Evolutionary conservation across 495 filamentous ascomycete species (phyloP), one percentile per base, ranked within the genome.

Genomic region (Penicillium daleae): DNA sequence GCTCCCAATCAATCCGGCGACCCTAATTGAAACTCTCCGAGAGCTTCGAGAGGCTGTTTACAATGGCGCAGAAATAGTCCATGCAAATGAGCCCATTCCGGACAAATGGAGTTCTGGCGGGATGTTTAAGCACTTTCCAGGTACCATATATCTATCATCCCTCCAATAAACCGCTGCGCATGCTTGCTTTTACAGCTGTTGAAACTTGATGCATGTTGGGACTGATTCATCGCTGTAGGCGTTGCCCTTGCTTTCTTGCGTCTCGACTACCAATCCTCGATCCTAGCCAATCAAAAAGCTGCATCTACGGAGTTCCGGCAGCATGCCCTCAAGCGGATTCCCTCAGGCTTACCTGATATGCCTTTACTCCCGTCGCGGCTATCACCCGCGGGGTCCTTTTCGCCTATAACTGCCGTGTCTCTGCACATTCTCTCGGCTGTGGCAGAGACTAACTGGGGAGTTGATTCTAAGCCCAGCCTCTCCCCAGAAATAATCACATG

Each of bases 231-330:
- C 29, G 19, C 26, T n/a, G 19, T 56, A 80, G 77, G 77, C 8
- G 62, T 80, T 32, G 70, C 71, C 32, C 68, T 80, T 46, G 63
- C 74, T 35, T 75, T 78, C 32, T 65, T 80, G 10, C 76, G 77
- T 17, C 71, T 80, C 27, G 72, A 70, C 10, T 76, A 69, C 40
- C 77, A 80, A 57, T 67, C 63, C 1, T 37, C 67, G 1, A 65
- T 69, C 2, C 39, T 78, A 21, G 52, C 32, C 1, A 67, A 65
- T 8, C 29, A 35, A 8, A 32, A 58, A 15, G 50, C 49, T 15
- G 1, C 27, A 17, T 48, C 64, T 22, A 53, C 58, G 7, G 64
- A 74, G 39, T 80, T 75, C 56, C 69, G 60, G 22, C 52, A 65
- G 19, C 44, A 70, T 37, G 77, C 75, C 8, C 61, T 65, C 6